These are phyloP conservation scores for Deinandra increscens DNA, from an alignment of 129 eudicot species.

Conservation along the genomic window DNA sequence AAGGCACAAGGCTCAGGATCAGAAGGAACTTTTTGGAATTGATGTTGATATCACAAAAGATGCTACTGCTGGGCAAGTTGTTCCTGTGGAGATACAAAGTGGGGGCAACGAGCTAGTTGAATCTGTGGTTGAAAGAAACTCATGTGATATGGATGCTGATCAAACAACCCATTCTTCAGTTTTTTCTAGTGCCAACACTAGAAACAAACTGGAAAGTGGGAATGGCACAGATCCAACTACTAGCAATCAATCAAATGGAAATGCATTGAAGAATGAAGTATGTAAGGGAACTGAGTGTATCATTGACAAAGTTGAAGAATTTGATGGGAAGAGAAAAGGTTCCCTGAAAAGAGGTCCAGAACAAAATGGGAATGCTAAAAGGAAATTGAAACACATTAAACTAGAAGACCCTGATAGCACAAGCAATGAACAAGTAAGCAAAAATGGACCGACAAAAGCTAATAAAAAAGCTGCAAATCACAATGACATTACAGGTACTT, in stretches of 20 bases:
- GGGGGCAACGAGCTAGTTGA: neutral
- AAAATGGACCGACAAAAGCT: neutral
- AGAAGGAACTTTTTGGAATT: conserved; percentile 31
- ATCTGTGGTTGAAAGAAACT: conserved; percentile 7
- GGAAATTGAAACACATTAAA: neutral
- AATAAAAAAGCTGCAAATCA: no score
- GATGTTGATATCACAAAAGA: no score
- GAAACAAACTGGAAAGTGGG: no score
- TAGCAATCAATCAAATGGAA: conserved; percentile 13
- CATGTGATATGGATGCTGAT: conserved; percentile 11
- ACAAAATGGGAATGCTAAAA: conserved; percentile 5
- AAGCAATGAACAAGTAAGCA: conserved; percentile 17
- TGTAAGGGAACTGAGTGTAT: conserved; percentile 15
- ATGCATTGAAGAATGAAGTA: conserved; percentile 17
- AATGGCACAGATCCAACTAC: no score
- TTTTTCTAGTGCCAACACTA: neutral
- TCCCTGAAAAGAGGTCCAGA: no score
- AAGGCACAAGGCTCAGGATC: conserved; percentile 45
- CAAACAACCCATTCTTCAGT: neutral
- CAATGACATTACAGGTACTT: conserved; percentile 11
- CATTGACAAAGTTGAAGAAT: conserved; percentile 5
- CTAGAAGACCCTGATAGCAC: neutral
- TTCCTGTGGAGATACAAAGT: no score
- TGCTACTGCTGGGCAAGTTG: no score
- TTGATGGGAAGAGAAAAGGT: conserved; percentile 10